A percentile compares a stretch with the other conserved stretches of the same genome.
Conservation (phyloP, 2,329 filamentous ascomycete species). For the Alternaria angustiovoidea region DNA sequence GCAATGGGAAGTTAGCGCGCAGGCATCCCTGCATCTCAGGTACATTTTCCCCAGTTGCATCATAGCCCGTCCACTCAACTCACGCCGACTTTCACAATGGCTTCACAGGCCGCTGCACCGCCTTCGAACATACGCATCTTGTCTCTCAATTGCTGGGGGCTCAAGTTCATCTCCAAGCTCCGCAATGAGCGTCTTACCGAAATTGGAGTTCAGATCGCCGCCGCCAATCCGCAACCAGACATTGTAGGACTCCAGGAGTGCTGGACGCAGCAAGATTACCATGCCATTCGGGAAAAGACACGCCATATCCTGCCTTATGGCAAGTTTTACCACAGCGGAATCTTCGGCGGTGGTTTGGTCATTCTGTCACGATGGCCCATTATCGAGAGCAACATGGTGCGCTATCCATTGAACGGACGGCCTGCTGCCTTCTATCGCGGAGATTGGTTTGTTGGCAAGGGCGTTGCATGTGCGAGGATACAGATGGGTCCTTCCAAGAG, state of each 20-base stretch:
- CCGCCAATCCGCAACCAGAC: conserved; percentile 72
- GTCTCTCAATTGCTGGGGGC: conserved; percentile 96
- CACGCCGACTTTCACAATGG: conserved; percentile 27
- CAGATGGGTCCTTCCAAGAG: conserved; percentile 69
- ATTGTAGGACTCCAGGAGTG: conserved; percentile 96
- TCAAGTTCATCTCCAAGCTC: conserved; percentile 83
- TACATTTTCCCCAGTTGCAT: conserved; percentile 28
- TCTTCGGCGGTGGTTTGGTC: conserved; percentile 87
- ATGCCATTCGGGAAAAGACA: conserved; percentile 76
- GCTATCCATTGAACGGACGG: conserved; percentile 89
- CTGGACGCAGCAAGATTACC: conserved; percentile 87
- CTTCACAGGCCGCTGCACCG: conserved; percentile 29
- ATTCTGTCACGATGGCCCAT: conserved; percentile 94
- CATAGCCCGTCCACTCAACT: conserved; percentile 7
- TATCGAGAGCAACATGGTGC: conserved; percentile 83
- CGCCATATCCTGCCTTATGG: conserved; percentile 80
- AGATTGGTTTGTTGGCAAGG: conserved; percentile 97
- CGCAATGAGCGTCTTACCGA: conserved; percentile 80
- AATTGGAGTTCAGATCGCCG: conserved; percentile 82
- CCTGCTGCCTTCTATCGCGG: conserved; percentile 94
- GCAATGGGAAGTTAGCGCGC: conserved; percentile 17
- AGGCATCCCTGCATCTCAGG: conserved; percentile 20
- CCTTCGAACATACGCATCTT: conserved; percentile 74
- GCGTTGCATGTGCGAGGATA: conserved; percentile 83
- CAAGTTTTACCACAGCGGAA: conserved; percentile 91